A percentile compares a stretch with the other conserved stretches of the same genome.
phyloP scores from a whole-genome alignment of 441 rosid genomes.

The Macaranga tanarius region DNA sequence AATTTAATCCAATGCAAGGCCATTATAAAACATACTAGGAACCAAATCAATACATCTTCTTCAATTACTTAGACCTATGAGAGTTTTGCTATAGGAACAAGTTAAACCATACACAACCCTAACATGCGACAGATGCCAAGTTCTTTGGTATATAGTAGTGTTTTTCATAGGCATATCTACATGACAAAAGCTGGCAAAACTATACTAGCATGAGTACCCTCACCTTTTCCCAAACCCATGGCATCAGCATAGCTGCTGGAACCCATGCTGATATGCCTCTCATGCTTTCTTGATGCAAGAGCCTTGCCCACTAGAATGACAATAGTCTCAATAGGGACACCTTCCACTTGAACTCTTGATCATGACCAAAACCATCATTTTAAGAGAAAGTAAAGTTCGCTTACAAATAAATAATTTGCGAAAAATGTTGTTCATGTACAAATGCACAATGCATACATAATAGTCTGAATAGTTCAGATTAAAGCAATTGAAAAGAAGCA shows the following conservation, averaged over 20 bases:
- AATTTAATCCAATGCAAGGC: neutral
- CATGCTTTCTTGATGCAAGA: neutral
- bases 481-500: neutral
- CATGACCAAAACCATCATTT: slow-evolving; percentile 1
- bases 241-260: neutral
- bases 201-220: neutral
- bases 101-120: neutral
- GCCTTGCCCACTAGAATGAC: neutral
- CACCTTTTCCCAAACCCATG: neutral
- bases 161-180: neutral
- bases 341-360: neutral
- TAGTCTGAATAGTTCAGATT: neutral
- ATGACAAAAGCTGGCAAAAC: slow-evolving; percentile 1
- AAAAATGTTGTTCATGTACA: neutral
- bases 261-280: neutral
- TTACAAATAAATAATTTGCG: neutral
- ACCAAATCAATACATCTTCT: neutral
- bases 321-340: neutral
- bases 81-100: neutral
- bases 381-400: neutral
- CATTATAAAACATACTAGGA: neutral
- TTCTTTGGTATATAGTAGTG: neutral
- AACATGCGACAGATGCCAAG: neutral
- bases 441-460: neutral
- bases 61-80: neutral